phyloP scores from a whole-genome alignment of 176 grass and related monocot species.

The Panicum miliaceum region DNA sequence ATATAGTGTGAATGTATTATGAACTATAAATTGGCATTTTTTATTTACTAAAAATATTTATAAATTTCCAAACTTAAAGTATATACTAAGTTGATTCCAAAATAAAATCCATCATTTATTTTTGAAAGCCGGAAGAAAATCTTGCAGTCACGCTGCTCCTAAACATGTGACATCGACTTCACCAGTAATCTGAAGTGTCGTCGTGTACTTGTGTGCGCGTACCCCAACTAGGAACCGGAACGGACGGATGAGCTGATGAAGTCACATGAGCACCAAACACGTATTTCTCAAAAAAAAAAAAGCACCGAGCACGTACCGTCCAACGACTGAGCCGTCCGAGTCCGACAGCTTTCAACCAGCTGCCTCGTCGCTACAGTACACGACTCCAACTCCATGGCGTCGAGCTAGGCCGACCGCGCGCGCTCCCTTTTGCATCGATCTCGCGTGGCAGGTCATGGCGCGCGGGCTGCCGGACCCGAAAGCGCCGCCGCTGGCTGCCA shows the following conservation, averaged over 20 bases:
- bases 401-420: neutral
- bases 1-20: no score
- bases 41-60: no score
- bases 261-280: neutral
- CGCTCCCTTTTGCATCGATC: neutral
- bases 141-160: no score
- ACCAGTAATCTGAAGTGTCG: neutral
- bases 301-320: no score
- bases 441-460: no score
- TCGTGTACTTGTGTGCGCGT: neutral
- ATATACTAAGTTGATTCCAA: neutral
- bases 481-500: neutral
- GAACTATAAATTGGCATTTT: no score
- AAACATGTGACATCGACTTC: neutral
- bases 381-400: no score
- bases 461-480: neutral
- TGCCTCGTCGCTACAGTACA: neutral
- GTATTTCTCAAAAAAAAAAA: no score
- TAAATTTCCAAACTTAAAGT: no score
- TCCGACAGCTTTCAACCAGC: neutral
- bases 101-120: no score
- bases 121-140: no score
- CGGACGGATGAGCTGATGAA: neutral
- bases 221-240: neutral
- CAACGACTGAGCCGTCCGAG: neutral